Percentiles rank a stretch among this genome's conserved stretches.
Conservation (phyloP, 768 basidiomycete genomes). For the Leucosporidium creatinivorum region DNA sequence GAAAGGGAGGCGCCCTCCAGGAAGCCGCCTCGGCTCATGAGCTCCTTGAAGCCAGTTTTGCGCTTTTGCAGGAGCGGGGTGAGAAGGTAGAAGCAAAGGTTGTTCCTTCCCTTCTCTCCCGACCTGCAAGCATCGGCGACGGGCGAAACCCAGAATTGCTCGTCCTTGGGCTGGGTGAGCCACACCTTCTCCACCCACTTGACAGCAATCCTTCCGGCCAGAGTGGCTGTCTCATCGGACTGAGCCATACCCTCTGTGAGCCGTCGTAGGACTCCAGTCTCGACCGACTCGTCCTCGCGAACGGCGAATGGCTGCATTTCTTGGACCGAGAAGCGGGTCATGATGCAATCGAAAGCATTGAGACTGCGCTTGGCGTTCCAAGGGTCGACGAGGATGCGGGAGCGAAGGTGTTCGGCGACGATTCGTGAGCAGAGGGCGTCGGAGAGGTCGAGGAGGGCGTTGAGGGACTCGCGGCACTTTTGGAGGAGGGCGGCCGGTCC, state of each 20-base stretch:
- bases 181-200: slow-evolving; percentile 23
- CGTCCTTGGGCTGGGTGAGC: neutral
- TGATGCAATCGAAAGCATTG: slow-evolving; percentile 9
- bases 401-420: slow-evolving; percentile 5
- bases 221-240: slow-evolving; percentile 27
- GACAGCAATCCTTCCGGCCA: slow-evolving; percentile 15
- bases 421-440: slow-evolving; percentile 5
- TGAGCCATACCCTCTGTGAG: slow-evolving; percentile 15
- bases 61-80: slow-evolving; percentile 6
- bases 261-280: slow-evolving; percentile 5
- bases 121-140: slow-evolving; percentile 5
- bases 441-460: slow-evolving; percentile 9
- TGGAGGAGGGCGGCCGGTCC: slow-evolving; percentile 5
- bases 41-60: neutral
- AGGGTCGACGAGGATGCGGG: slow-evolving; percentile 18
- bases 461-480: slow-evolving; percentile 4
- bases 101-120: neutral
- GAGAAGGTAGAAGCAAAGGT: slow-evolving; percentile 22
- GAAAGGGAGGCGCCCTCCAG: neutral
- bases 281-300: neutral
- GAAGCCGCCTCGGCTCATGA: slow-evolving; percentile 10
- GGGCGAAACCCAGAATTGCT: slow-evolving; percentile 17
- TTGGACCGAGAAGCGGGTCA: slow-evolving; percentile 1
- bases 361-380: slow-evolving; percentile 23
- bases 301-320: slow-evolving; percentile 5